A percentile compares a stretch with the other conserved stretches of the same genome.
These are phyloP conservation scores for Condylostoma magnum DNA, from an alignment of 169 alveolate species.

Conservation along the genomic window DNA sequence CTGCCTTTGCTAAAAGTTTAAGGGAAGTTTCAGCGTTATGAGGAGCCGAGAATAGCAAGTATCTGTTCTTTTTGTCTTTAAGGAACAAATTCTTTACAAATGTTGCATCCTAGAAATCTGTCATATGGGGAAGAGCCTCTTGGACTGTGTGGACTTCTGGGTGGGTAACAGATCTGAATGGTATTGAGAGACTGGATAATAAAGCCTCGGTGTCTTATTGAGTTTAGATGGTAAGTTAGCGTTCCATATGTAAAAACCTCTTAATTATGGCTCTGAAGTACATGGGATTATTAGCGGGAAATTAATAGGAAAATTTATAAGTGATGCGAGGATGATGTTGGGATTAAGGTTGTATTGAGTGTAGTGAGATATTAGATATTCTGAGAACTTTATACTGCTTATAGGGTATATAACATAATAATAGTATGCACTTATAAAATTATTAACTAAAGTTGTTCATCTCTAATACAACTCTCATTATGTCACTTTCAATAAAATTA, in stretches of 20 bases:
- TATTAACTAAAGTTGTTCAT: no score
- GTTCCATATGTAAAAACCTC: conserved; percentile 4
- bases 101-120: not conserved
- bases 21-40: conserved; percentile 44
- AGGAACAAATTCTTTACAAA: conserved; percentile 46
- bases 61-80: conserved; percentile 39
- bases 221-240: not conserved
- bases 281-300: not conserved
- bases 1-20: conserved; percentile 40
- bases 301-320: no score
- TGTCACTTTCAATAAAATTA: not conserved
- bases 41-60: conserved; percentile 36
- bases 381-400: no score
- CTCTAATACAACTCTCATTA: not conserved
- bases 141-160: conserved; percentile 25
- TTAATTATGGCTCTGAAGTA: not conserved
- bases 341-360: no score
- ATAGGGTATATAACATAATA: no score
- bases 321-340: no score
- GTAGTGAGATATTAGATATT: no score
- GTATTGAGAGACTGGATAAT: conserved; percentile 1
- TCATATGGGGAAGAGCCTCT: conserved; percentile 1
- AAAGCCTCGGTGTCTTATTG: conserved; percentile 16
- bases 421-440: no score
- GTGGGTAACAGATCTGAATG: conserved; percentile 19